Conservation (phyloP, 225 moss, liverwort and hornwort species). For the Physcomitrium patens region DNA sequence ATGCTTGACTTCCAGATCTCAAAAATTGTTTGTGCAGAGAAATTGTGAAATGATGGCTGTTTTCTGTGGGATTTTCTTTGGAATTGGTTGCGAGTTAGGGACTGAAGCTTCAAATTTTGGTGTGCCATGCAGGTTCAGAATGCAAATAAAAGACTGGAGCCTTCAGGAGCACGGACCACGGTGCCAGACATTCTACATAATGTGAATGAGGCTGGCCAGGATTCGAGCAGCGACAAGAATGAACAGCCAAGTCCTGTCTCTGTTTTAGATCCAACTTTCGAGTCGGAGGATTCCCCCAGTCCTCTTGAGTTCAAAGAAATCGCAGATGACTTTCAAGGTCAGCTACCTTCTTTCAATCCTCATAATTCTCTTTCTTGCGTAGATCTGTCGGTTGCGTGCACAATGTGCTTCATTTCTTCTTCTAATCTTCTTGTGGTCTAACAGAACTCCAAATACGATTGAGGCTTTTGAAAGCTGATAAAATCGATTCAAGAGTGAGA, state of each 20-base stretch:
- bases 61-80: background rate
- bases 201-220: slow-evolving; percentile 49
- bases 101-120: background rate
- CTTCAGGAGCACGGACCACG: slow-evolving; percentile 47
- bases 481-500: slow-evolving; percentile 45
- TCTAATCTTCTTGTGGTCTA: slow-evolving; percentile 20
- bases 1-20: background rate
- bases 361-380: background rate
- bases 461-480: slow-evolving; percentile 50
- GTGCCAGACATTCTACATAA: slow-evolving; percentile 49
- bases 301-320: slow-evolving; percentile 70
- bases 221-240: slow-evolving; percentile 66
- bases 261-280: slow-evolving; percentile 61
- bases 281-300: slow-evolving; percentile 51
- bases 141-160: slow-evolving; percentile 38
- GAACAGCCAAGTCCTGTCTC: slow-evolving; percentile 61
- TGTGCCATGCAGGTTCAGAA: slow-evolving; percentile 37
- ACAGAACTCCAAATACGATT: slow-evolving; percentile 68
- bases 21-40: too few relatives aligned
- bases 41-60: background rate
- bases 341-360: background rate
- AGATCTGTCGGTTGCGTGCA: background rate
- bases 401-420: background rate
- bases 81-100: background rate
- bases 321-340: slow-evolving; percentile 69